Percentiles rank a stretch among this genome's conserved stretches.
These are phyloP conservation scores for Berberis thunbergii DNA, from an alignment of 164 flowering plant species.

Conservation along the genomic window DNA sequence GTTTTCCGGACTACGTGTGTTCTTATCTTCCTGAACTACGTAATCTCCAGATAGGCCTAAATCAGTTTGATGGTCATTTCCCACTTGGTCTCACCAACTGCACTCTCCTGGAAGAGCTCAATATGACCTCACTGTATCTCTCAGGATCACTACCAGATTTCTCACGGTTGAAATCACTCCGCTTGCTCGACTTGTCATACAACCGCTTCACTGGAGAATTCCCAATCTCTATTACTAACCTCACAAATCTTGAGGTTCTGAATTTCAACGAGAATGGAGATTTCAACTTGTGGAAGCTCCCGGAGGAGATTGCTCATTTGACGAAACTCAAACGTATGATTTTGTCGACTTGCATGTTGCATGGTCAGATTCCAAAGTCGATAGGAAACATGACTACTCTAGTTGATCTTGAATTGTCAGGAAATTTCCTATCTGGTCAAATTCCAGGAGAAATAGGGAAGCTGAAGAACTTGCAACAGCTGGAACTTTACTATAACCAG, in stretches of 20 bases:
- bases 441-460: constrained; percentile 61
- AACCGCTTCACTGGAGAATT: constrained; percentile 61
- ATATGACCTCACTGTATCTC: constrained; percentile 29
- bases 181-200: constrained; percentile 55
- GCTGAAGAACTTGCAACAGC: constrained; percentile 44
- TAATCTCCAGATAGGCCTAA: constrained; percentile 39
- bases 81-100: constrained; percentile 52
- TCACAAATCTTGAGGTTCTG: constrained; percentile 57
- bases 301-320: constrained; percentile 39
- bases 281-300: constrained; percentile 53
- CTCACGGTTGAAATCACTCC: constrained; percentile 39
- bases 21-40: constrained; percentile 52
- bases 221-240: constrained; percentile 59
- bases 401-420: constrained; percentile 63
- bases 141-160: constrained; percentile 55
- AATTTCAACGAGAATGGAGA: constrained; percentile 50
- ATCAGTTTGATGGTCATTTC: constrained; percentile 41
- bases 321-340: constrained; percentile 43
- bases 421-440: constrained; percentile 52
- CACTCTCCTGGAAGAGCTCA: constrained; percentile 58
- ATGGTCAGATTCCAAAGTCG: constrained; percentile 54
- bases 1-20: constrained; percentile 54
- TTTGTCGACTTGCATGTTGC: constrained; percentile 49
- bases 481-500: constrained; percentile 78
- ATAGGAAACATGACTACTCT: constrained; percentile 79